Evolutionary conservation across 805 yeast genomes (phyloP), one percentile per base, ranked within the genome.

Genomic region (Lachancea waltii): DNA sequence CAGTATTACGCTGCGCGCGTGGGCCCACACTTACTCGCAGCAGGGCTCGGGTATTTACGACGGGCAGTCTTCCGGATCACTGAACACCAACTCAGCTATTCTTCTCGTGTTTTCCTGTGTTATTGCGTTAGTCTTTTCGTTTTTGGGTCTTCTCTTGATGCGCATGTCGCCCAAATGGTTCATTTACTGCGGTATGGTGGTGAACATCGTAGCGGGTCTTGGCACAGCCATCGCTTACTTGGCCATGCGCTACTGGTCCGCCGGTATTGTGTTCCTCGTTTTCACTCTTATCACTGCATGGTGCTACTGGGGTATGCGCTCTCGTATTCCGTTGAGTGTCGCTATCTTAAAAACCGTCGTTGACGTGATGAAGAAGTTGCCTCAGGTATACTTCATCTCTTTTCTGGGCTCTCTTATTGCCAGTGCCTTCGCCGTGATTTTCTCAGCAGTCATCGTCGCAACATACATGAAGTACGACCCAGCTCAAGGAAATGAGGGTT

Each of bases 191-290:
- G 84, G 94, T 2, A 71, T 86, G 46, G 66, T 83, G 22, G 62
- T 79, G 33, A 85, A 85, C 53, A 68, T 85, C 9, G 49, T 77
- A 1, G 59, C 84, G 41, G 85, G 90, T 3, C 50, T 85, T 19
- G 95, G 83, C 13, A 79, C 94, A 5, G 75, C 86, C 4, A 79
- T 87, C 48, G 80, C 75, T 60, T 84, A 82, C 53, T 69, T 87
- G 50, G 78, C 70, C 1, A 68, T 72, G 47, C 65, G 69, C 22
- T 82, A 84, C 60, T 85, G 80, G 67, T 79, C 90, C 4, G 90
- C 94, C 0, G 95, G 86, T 2, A 67, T 84, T 43, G 86, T 81
- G 25, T 81, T 80, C 47, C 62, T 82, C 45, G 69, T 80, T 1
- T 82, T 84, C 58, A 71, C 87, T 0, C 53, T 72, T 2, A 59